Base-by-base conservation (phyloP, 1,284 basidiomycete species). In the Cutaneotrichosporon mucoides region DNA sequence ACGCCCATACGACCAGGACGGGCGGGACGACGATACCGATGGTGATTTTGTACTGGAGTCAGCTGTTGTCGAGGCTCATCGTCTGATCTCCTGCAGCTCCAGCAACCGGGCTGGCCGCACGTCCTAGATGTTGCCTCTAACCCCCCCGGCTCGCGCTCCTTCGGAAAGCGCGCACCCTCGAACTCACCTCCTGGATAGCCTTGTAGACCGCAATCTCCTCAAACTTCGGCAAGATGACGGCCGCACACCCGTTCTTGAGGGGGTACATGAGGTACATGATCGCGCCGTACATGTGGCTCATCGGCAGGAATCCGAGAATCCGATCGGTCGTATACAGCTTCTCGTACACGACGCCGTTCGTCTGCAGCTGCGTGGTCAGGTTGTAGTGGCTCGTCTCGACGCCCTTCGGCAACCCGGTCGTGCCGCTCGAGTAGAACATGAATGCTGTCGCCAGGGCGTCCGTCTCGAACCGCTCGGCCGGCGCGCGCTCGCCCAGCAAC, bases 1-100 rank as follows among this genome's bases (percentile, higher is more conserved):
- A 62, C 33, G 73, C 63, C 50, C 78, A 61, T n/a, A 71, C 66
- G 33, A 95, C 85, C 2, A 92, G 79, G 47, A 96, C 85, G 0
- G 92, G 92, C 0, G 92, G 92, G 0, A 94, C 92, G 46, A 94
- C 81, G 6, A 90, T 77, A 1, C 82, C 70, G 41, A 79, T 73
- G 0, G 87, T 87, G 55, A 86, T 81, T 57, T 81, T 83, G 78
- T 88, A 89, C 63, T 82, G 48, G 34, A 3, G 43, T 53, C 35
- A 53, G 5, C 81, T 82, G 52, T 93, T 62, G 67, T 92, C 82
- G 24, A 24, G 24, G 24, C 24, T 24, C 24, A 24, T 24, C 24
- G 24, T 24, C 24, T 24, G 24, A 24, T 24, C 24, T 24, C 24
- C 24, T 24, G 24, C 24, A 24, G 24, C 24, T 24, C 24, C 24